phyloP scores from a whole-genome alignment of 164 flowering plant genomes.

The Houttuynia cordata region DNA sequence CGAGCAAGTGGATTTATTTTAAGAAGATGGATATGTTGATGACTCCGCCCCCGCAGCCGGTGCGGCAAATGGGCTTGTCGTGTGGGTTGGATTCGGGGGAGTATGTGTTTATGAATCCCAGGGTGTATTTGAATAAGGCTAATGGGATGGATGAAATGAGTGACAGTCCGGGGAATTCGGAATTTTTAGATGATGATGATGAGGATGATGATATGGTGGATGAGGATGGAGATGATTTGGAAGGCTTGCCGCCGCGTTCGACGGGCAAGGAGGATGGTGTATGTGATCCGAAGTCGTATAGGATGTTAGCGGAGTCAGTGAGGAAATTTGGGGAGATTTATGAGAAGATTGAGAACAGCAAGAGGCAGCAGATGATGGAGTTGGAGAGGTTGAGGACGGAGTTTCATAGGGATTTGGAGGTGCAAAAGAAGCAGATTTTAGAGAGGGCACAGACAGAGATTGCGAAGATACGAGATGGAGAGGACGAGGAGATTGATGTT shows the following conservation, averaged over 20 bases:
- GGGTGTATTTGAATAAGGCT: constrained; percentile 56
- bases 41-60: constrained; percentile 17
- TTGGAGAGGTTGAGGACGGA: constrained; percentile 90
- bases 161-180: constrained; percentile 74
- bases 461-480: constrained; percentile 47
- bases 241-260: constrained; percentile 53
- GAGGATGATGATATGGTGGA: constrained; percentile 15
- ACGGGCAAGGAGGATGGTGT: constrained; percentile 14
- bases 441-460: constrained; percentile 77
- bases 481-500: constrained; percentile 30
- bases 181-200: constrained; percentile 25
- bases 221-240: constrained; percentile 33
- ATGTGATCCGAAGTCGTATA: constrained; percentile 23
- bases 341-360: constrained; percentile 78
- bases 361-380: constrained; percentile 81
- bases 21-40: constrained; percentile 69
- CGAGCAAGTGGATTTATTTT: constrained; percentile 58
- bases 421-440: constrained; percentile 68
- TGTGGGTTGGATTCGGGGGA: constrained; percentile 96
- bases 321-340: constrained; percentile 68
- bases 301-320: constrained; percentile 68
- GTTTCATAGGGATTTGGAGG: constrained; percentile 73
- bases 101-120: constrained; percentile 69
- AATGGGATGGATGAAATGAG: constrained; percentile 86
- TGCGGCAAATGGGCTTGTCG: constrained; percentile 38